phyloP scores from a whole-genome alignment of 768 basidiomycete genomes.

The Boletus edulis region DNA sequence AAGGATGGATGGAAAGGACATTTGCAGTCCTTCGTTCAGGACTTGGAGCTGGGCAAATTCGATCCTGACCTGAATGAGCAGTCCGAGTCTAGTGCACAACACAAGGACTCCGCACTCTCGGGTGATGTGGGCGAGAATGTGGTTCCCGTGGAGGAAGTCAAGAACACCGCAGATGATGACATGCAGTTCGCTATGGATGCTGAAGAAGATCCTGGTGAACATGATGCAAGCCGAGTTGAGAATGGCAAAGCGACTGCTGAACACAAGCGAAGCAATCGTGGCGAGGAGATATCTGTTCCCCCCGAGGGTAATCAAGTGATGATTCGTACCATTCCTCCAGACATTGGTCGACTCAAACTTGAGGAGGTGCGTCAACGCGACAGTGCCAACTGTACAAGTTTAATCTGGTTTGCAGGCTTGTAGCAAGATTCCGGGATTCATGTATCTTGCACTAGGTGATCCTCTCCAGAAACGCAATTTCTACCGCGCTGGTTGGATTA shows the following conservation, averaged over 20 bases:
- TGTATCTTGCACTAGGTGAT: conserved; percentile 88
- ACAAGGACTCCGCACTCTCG: conserved; percentile 47
- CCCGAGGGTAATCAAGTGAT: conserved; percentile 89
- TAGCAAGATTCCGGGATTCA: conserved; percentile 72
- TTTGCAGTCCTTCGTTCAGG: conserved; percentile 68
- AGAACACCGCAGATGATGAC: conserved; percentile 60
- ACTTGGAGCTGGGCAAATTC: conserved; percentile 82
- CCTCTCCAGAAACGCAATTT: conserved; percentile 91
- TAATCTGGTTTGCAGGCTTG: conserved; percentile 54
- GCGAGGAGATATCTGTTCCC: conserved; percentile 66
- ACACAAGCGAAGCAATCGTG: conserved; percentile 51
- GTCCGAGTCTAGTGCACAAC: conserved; percentile 46
- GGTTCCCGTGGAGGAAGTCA: conserved; percentile 49
- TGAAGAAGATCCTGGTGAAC: conserved; percentile 69
- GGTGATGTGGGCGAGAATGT: conserved; percentile 37
- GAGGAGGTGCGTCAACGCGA: conserved; percentile 65
- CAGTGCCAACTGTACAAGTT: conserved; percentile 1
- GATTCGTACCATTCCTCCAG: conserved; percentile 93
- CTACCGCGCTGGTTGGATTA: conserved; percentile 93
- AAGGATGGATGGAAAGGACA: conserved; percentile 83
- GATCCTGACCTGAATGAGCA: conserved; percentile 73
- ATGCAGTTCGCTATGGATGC: conserved; percentile 70
- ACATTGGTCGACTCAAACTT: conserved; percentile 84
- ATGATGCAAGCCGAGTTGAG: conserved; percentile 53
- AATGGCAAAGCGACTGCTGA: conserved; percentile 54